These are phyloP conservation scores for Alternaria panax DNA, from an alignment of 2,329 filamentous ascomycete genomes.

Conservation along the genomic window DNA sequence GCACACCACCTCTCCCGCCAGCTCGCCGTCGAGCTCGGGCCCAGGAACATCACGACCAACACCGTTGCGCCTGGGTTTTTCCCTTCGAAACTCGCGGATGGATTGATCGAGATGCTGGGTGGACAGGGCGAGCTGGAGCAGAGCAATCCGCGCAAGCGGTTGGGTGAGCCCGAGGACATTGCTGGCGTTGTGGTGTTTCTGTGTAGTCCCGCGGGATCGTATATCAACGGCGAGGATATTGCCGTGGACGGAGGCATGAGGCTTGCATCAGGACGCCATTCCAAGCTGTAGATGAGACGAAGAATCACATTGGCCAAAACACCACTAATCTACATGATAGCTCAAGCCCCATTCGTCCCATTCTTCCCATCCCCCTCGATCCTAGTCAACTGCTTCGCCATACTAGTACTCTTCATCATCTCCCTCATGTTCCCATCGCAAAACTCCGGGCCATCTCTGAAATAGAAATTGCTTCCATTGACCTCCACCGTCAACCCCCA, in stretches of 20 bases:
- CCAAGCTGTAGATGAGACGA: slow-evolving; percentile 31
- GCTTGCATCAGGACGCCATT: slow-evolving; percentile 35
- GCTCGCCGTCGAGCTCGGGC: slow-evolving; percentile 50
- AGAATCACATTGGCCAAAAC: background rate
- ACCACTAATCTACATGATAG: background rate
- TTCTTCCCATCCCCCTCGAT: slow-evolving; percentile 29
- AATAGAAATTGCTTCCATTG: slow-evolving; percentile 38
- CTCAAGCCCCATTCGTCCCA: slow-evolving; percentile 5
- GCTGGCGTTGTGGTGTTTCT: slow-evolving; percentile 49
- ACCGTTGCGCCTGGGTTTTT: slow-evolving; percentile 52
- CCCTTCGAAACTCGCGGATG: slow-evolving; percentile 48
- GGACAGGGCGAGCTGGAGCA: slow-evolving; percentile 52
- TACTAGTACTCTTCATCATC: slow-evolving; percentile 42
- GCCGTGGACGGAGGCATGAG: slow-evolving; percentile 42
- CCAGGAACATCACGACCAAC: slow-evolving; percentile 51
- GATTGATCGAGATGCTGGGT: slow-evolving; percentile 48
- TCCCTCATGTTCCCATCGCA: slow-evolving; percentile 39
- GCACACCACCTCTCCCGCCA: slow-evolving; percentile 50
- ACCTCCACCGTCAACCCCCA: slow-evolving; percentile 42
- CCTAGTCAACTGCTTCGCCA: slow-evolving; percentile 36
- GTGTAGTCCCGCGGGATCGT: slow-evolving; percentile 37
- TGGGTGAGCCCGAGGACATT: slow-evolving; percentile 48
- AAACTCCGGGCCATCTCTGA: slow-evolving; percentile 26
- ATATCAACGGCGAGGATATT: slow-evolving; percentile 46
- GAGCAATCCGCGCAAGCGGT: slow-evolving; percentile 40